phyloP scores from a whole-genome alignment of 106 monocot genomes.

The Dendrobium chrysotoxum region DNA sequence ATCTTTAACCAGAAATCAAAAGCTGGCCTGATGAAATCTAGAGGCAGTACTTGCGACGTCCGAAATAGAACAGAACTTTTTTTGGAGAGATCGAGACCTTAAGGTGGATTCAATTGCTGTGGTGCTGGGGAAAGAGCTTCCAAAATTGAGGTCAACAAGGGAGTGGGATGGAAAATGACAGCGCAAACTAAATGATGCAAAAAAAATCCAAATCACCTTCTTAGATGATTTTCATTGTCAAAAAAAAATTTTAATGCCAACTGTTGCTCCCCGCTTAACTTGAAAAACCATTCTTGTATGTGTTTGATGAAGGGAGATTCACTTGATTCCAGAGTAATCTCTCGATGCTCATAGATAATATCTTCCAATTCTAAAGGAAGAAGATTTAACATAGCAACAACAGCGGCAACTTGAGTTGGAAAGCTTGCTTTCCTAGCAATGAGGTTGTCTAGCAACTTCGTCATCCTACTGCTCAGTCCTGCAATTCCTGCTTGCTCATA shows the following conservation, averaged over 20 bases:
- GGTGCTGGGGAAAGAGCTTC: not conserved
- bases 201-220: not conserved
- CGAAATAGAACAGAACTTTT: not conserved
- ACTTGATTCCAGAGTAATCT: conserved; percentile 2
- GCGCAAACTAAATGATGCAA: not conserved
- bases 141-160: not conserved
- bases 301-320: conserved; percentile 15
- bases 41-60: not conserved
- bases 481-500: conserved; percentile 26
- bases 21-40: not conserved
- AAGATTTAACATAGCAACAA: conserved; percentile 44
- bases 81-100: not conserved
- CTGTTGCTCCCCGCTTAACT: conserved; percentile 33
- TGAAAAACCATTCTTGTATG: conserved; percentile 46
- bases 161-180: not conserved
- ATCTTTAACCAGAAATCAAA: not conserved
- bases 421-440: conserved; percentile 13
- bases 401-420: conserved; percentile 34
- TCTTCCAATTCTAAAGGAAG: conserved; percentile 43
- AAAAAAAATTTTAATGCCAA: not conserved
- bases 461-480: conserved; percentile 26
- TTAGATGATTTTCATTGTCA: not conserved
- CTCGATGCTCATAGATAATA: conserved; percentile 9
- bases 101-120: not conserved
- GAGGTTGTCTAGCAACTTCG: conserved; percentile 12